Conservation (phyloP, 768 basidiomycete genomes). For the Termitomyces sp. region DNA sequence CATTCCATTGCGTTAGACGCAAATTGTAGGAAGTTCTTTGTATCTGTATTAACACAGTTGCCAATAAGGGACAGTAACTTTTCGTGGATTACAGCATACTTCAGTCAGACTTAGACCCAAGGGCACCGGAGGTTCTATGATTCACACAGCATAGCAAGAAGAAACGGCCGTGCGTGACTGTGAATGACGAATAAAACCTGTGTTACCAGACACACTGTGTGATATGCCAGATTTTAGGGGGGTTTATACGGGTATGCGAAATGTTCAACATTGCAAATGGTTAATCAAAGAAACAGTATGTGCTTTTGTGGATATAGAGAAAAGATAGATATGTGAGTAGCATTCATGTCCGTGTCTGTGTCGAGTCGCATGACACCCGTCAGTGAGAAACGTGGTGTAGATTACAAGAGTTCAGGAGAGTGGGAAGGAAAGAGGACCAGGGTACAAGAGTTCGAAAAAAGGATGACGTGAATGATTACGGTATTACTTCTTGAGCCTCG, state of each 20-base stretch:
- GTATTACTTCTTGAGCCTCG: conserved; percentile 14
- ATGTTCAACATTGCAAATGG: not conserved
- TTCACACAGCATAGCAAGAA: no score
- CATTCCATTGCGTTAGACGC: not conserved
- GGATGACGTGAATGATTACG: not conserved
- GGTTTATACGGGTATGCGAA: not conserved
- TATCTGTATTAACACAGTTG: not conserved
- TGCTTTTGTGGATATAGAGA: not conserved
- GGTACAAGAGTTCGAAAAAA: not conserved
- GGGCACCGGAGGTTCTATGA: no score
- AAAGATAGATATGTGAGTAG: conserved; percentile 3
- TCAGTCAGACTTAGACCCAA: no score
- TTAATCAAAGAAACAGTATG: not conserved
- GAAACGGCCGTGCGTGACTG: not conserved
- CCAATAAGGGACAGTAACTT: no score
- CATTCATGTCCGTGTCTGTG: not conserved
- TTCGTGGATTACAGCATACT: no score
- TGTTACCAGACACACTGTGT: not conserved
- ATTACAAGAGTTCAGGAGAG: not conserved
- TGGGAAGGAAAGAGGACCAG: not conserved
- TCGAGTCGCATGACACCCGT: not conserved
- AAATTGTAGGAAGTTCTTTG: not conserved
- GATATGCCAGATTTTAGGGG: not conserved
- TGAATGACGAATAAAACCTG: no score
- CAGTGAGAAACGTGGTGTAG: not conserved